Base-by-base conservation (phyloP, 2,329 filamentous ascomycete species). In the Paecilomyces formosus region DNA sequence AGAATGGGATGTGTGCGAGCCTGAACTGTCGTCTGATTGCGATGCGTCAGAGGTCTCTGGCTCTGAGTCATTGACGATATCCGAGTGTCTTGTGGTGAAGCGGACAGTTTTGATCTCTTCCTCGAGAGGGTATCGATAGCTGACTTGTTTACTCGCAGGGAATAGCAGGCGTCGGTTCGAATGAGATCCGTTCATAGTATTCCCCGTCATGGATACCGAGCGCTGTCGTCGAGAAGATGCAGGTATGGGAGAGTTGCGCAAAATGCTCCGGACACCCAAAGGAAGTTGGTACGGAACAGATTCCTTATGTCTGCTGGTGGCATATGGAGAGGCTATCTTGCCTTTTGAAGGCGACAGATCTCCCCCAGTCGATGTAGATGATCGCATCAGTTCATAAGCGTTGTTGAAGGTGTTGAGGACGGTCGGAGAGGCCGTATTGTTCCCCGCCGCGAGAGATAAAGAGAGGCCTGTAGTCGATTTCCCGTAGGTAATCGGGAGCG, bases 401-500 rank as follows among this genome's bases (percentile, higher is more conserved):
- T 87, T 87, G 64, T 75, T 79, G 67, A 85, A 85, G 55, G 84
- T 87, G 70, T 86, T 87, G 65, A 81, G 77, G 50, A 79, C 74
- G 1, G 84, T 87, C 11, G 85, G 85, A 7, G 85, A 86, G 30
- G 80, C 78, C 1, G 72, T 70, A 7, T 72, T 59, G 4, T 62
- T 66, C n/a, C 81, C 75, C 55, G 79, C 80, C 55, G 80, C 81
- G 22, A 83, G 72, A 2, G 80, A 80, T 52, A 84, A 74, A 13
- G 81, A 78, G 53, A 85, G 71, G 57, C 79, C 80, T 24, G 72
- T 76, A n/a, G 79, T 78, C 39, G 77, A 78, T 61, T 79, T 83
- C 58, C 81, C 81, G 68, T 83, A 84, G 22, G 79, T 78, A 55
- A 78, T 74, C 39, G 77, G 75, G 1, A 79, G 69, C 51, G 74